These are phyloP conservation scores for Leccinum subgranulosum DNA, from an alignment of 768 basidiomycete genomes.

Conservation along the genomic window DNA sequence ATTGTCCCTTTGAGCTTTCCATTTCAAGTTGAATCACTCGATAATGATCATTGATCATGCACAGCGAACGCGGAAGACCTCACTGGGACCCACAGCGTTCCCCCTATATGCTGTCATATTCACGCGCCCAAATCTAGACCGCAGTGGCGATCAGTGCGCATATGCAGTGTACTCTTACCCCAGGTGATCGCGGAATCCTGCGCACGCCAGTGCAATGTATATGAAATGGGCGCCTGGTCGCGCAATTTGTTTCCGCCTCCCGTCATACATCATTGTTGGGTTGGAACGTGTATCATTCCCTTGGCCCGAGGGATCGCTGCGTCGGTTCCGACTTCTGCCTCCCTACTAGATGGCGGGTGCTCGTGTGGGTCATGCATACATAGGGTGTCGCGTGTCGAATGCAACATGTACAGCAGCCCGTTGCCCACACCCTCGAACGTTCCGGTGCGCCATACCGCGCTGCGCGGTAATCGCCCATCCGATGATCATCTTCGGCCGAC, in stretches of 20 bases:
- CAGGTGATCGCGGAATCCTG: background rate
- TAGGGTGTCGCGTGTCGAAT: background rate
- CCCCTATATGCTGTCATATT: background rate
- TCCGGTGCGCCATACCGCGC: background rate
- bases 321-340: background rate
- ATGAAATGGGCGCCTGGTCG: background rate
- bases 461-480: background rate
- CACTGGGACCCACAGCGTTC: background rate
- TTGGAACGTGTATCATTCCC: background rate
- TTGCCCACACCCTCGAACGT: background rate
- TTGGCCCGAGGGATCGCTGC: background rate
- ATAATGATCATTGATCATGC: background rate
- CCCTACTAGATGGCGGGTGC: background rate
- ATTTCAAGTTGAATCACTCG: background rate
- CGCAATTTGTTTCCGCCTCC: background rate
- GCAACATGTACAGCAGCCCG: background rate
- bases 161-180: background rate
- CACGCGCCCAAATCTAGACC: background rate
- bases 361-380: background rate
- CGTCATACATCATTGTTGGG: background rate
- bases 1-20: background rate
- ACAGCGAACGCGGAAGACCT: background rate
- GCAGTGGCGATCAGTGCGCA: background rate
- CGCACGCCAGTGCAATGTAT: background rate
- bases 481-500: background rate